Conservation (phyloP, 1,284 basidiomycete genomes). For the Papiliotrema terrestris region DNA sequence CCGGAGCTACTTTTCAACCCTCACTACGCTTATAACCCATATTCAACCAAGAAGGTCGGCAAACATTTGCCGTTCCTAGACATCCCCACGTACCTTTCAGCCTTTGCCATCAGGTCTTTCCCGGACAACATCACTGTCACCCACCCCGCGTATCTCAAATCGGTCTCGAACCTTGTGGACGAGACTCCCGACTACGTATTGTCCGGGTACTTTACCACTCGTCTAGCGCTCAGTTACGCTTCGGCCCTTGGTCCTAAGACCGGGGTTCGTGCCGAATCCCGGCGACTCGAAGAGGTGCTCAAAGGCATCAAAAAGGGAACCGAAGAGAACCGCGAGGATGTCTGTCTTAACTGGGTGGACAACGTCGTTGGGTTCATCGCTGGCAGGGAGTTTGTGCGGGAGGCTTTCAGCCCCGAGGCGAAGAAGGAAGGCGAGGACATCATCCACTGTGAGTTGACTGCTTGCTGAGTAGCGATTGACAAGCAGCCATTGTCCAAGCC, state of each 20-base stretch:
- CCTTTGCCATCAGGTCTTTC: conserved; percentile 73
- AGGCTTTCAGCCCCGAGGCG: conserved; percentile 78
- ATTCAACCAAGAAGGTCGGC: conserved; percentile 65
- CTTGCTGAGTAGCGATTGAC: conserved; percentile 1
- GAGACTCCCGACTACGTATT: conserved; percentile 67
- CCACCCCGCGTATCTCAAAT: conserved; percentile 71
- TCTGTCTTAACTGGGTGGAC: conserved; percentile 51
- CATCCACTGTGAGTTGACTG: conserved; percentile 61
- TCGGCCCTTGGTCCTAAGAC: conserved; percentile 68
- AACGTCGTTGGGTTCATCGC: conserved; percentile 53
- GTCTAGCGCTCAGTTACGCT: conserved; percentile 64
- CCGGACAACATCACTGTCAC: conserved; percentile 76
- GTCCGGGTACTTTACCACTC: conserved; percentile 72
- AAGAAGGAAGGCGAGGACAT: conserved; percentile 76
- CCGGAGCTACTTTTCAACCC: conserved; percentile 67
- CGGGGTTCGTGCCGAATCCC: conserved; percentile 68
- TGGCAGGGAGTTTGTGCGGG: conserved; percentile 69
- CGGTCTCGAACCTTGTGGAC: conserved; percentile 67
- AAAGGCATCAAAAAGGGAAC: conserved; percentile 84
- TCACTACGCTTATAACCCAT: conserved; percentile 83
- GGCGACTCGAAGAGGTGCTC: conserved; percentile 66
- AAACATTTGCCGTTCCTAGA: conserved; percentile 70
- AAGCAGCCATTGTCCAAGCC: conserved; percentile 68
- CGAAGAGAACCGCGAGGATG: conserved; percentile 72
- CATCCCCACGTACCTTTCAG: conserved; percentile 77